Conservation (phyloP, 257 asterid species). For the Nicotiana attenuata region DNA sequence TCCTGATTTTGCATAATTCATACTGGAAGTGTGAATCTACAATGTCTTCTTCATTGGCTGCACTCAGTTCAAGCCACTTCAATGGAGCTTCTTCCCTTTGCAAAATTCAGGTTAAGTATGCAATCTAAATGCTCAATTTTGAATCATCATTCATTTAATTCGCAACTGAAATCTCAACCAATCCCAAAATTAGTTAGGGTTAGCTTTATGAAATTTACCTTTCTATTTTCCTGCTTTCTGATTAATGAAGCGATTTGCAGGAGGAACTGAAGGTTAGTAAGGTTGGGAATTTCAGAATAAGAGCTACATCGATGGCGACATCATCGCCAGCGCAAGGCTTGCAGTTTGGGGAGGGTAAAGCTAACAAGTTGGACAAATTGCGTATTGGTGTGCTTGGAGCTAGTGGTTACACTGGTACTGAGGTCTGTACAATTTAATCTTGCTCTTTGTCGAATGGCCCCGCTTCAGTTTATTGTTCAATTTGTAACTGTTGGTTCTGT, state of each 20-base stretch:
- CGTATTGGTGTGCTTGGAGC: slow-evolving; percentile 86
- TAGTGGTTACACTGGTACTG: slow-evolving; percentile 86
- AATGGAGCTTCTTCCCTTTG: slow-evolving; percentile 12
- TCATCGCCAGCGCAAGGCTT: slow-evolving; percentile 27
- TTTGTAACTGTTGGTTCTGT: not conserved
- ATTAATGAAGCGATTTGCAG: slow-evolving; percentile 21
- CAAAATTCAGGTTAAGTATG: slow-evolving; percentile 22
- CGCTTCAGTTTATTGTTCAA: not conserved
- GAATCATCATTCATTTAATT: not conserved
- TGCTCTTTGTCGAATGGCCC: not conserved
- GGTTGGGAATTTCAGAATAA: slow-evolving; percentile 29
- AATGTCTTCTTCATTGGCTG: slow-evolving; percentile 28
- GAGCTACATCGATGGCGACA: slow-evolving; percentile 50
- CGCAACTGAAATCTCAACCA: too few relatives aligned
- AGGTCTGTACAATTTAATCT: slow-evolving; percentile 29
- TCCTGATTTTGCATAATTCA: not conserved
- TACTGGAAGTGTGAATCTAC: not conserved
- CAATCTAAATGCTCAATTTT: not conserved
- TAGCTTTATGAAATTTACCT: not conserved
- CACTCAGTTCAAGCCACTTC: slow-evolving; percentile 20
- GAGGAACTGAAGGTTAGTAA: slow-evolving; percentile 29
- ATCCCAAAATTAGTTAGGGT: not conserved
- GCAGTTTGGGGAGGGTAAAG: slow-evolving; percentile 30
- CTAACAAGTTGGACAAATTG: slow-evolving; percentile 38
- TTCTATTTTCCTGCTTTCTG: not conserved